phyloP scores from a whole-genome alignment of 108 stramenopile species.

The Asterionellopsis glacialis region DNA sequence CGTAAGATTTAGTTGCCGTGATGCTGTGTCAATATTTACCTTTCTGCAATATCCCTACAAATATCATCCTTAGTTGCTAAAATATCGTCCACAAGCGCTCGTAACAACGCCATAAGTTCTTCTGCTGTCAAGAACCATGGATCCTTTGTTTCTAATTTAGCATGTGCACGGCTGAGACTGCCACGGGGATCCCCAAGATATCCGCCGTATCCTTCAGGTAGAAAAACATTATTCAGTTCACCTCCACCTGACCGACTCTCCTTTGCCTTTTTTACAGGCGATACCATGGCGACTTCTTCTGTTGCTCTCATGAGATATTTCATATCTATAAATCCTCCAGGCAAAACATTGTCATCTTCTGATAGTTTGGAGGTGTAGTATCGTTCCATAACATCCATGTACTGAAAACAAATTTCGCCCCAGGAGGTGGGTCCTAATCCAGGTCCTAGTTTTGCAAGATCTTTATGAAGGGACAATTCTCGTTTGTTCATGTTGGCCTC shows the following conservation, averaged over 20 bases:
- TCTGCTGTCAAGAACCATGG: constrained; percentile 77
- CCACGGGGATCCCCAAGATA: constrained; percentile 42
- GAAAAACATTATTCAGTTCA: constrained; percentile 6
- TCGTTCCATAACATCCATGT: constrained; percentile 80
- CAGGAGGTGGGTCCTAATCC: constrained; percentile 68
- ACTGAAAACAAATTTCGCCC: constrained; percentile 64
- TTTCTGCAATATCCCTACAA: constrained; percentile 44
- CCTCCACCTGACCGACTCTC: constrained; percentile 9
- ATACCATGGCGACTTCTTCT: constrained; percentile 16
- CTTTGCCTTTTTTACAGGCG: constrained; percentile 4
- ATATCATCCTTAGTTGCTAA: constrained; percentile 48
- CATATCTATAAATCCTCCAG: constrained; percentile 46
- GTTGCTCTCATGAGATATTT: constrained; percentile 41
- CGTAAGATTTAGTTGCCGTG: background rate
- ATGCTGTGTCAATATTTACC: constrained; percentile 2
- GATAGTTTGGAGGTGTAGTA: constrained; percentile 57
- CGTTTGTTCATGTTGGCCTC: constrained; percentile 7
- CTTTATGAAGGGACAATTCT: constrained; percentile 32
- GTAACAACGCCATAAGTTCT: constrained; percentile 61
- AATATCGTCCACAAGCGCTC: constrained; percentile 72
- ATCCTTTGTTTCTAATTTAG: constrained; percentile 52
- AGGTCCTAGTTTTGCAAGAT: constrained; percentile 30
- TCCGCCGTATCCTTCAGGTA: constrained; percentile 30
- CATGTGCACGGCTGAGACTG: constrained; percentile 28
- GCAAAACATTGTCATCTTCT: constrained; percentile 40